Conservation (phyloP, 2,329 filamentous ascomycete species). For the Stemphylium lycopersici region DNA sequence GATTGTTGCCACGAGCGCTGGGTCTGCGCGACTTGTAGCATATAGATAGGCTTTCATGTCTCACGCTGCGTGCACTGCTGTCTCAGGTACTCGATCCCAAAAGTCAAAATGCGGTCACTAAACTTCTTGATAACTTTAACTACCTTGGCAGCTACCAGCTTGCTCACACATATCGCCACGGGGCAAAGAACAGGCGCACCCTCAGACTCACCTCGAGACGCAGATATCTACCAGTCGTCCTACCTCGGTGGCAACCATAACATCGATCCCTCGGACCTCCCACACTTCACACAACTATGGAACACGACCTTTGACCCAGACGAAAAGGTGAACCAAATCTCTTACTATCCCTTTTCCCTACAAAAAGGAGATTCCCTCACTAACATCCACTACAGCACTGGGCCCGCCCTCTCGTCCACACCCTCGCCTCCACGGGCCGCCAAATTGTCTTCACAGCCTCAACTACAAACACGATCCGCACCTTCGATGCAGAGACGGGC, state of each 20-base stretch:
- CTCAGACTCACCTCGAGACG: constrained; percentile 24
- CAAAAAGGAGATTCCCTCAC: not conserved
- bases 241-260: constrained; percentile 48
- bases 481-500: constrained; percentile 26
- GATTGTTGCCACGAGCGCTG: not conserved
- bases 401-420: constrained; percentile 57
- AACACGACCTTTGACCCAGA: constrained; percentile 39
- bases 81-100: not conserved
- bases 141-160: not conserved
- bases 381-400: constrained; percentile 45
- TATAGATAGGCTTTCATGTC: no score
- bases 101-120: not conserved
- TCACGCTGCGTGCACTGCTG: not conserved
- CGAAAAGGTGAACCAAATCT: constrained; percentile 31
- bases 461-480: constrained; percentile 25
- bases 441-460: constrained; percentile 29
- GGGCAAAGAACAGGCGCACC: constrained; percentile 11
- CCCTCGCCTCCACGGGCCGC: constrained; percentile 38
- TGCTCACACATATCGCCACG: not conserved
- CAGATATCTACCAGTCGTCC: constrained; percentile 24
- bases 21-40: no score
- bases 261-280: constrained; percentile 48
- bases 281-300: constrained; percentile 50
- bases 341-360: not conserved
- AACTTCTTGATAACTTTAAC: not conserved